Base-by-base conservation (phyloP, 2,329 filamentous ascomycete genomes). In the Pseudogymnoascus sp. region DNA sequence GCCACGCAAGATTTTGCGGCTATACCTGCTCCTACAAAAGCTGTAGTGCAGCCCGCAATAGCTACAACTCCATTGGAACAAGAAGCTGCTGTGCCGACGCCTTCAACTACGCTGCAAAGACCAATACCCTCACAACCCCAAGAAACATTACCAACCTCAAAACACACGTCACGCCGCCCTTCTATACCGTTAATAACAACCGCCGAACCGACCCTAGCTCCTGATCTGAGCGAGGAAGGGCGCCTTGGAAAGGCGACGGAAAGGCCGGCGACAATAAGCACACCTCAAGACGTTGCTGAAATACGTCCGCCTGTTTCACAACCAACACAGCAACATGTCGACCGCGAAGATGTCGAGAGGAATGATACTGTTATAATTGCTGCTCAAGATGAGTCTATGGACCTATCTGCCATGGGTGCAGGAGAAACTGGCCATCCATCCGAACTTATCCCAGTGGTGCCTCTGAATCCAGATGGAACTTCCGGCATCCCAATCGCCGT, bases 401-500 rank as follows among this genome's bases (percentile, higher is more conserved):
- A 65, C 38, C 31, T 65, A 35, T 64, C 63, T 35, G 60, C 61
- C 12, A 31, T 64, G 21, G 63, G 63, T 2, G 63, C 59, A 52
- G 64, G 63, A 19, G 63, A 64, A 58, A 29, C 63, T 19, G 60
- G 35, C 33, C 35, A 55, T 14, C 60, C 60, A 8, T 62, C 63
- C 21, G 43, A 68, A 35, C 60, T 68, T 59, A 65, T 71, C 11
- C 64, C 63, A 11, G 65, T 66, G 29, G 70, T 65, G 29, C 62
- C 62, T 14, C 62, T 71, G 26, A 69, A 69, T 62, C 64, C 66
- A 31, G 69, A 72, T 63, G 69, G 69, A 62, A 68, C 68, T 58
- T 67, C 69, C 29, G 65, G 65, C 39, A 10, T 12, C 12, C 23
- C 43, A 31, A 63, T 29, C 14, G 21, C 64, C 19, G 37, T 66